Conservation (phyloP, 2,329 filamentous ascomycete genomes). For the Penicillium sumatraense region DNA sequence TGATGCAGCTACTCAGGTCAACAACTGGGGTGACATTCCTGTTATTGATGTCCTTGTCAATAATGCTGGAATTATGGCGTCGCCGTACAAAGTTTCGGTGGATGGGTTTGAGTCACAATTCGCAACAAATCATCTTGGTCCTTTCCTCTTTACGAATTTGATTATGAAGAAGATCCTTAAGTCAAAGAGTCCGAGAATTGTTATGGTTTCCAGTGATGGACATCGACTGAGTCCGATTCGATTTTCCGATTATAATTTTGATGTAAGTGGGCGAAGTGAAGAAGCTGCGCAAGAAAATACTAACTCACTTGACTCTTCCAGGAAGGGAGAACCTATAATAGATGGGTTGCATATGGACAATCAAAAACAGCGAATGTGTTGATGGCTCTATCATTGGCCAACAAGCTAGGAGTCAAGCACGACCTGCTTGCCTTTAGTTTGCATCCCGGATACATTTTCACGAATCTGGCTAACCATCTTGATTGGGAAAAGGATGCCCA, state of each 20-base stretch:
- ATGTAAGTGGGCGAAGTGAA: background rate
- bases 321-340: slow-evolving; percentile 33
- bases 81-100: slow-evolving; percentile 29
- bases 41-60: slow-evolving; percentile 49
- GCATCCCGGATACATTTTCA: slow-evolving; percentile 32
- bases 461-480: background rate
- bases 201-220: slow-evolving; percentile 53
- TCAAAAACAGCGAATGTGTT: slow-evolving; percentile 54
- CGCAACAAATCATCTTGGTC: slow-evolving; percentile 45
- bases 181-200: slow-evolving; percentile 38
- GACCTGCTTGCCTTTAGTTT: slow-evolving; percentile 25
- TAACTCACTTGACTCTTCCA: slow-evolving; percentile 1
- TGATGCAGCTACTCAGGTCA: slow-evolving; percentile 36
- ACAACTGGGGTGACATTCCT: slow-evolving; percentile 29
- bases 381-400: slow-evolving; percentile 45
- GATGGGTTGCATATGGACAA: slow-evolving; percentile 49
- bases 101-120: slow-evolving; percentile 47
- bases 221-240: slow-evolving; percentile 49
- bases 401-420: slow-evolving; percentile 25
- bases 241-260: slow-evolving; percentile 52
- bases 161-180: slow-evolving; percentile 38
- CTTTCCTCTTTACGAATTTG: slow-evolving; percentile 47
- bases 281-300: background rate
- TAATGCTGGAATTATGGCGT: slow-evolving; percentile 49
- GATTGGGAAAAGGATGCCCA: background rate